Evolutionary conservation across 225 moss, liverwort and hornwort species (phyloP), one percentile per base, ranked within the genome.

Genomic region (Polytrichum commune): DNA sequence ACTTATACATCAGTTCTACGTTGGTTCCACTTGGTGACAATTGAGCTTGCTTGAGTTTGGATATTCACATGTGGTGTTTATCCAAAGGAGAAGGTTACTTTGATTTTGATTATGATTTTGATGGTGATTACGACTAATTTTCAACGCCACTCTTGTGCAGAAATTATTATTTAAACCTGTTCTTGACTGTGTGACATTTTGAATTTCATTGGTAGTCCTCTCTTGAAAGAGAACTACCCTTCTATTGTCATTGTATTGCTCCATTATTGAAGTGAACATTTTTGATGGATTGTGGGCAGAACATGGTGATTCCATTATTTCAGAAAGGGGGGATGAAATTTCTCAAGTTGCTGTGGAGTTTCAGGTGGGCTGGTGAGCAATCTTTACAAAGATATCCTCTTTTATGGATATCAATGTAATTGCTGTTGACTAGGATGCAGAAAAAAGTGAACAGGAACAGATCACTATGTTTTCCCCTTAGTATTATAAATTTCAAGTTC

Each of bases 321-420:
- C 77, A 73, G 82, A 77, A 38, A 69, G 73, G 76, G 76, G 80
- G 77, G 87, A 86, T 73, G 91, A 89, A 69, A 64, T 85, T 57
- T 84, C 83, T 54, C 83, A 82, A 78, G 81, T 95, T 55, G 23
- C 79, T 67, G 89, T 93, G 66, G 86, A 91, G 80, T 91, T 88
- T 87, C 91, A 95, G 95, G 95, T 95, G 85, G 74, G 92, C 86
- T 68, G 86, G 86, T 85, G 82, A 88, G 81, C 81, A 87, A 72
- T 81, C 68, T 63, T 13, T 76, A 16, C 54, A 65, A 63, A 61
- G 24, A 26, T 18, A 29, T 58, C 27, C 6, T 7, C 30, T 35
- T 9, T 9, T 20, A 6, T 72, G 62, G 62, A 72, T 64, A 10
- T 30, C 30, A n/a, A 57, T 25, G 9, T 68, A 4, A 7, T 68